Base-by-base conservation (phyloP, 371 early-diverging fungal species). In the Homolaphlyctis polyrhiza region DNA sequence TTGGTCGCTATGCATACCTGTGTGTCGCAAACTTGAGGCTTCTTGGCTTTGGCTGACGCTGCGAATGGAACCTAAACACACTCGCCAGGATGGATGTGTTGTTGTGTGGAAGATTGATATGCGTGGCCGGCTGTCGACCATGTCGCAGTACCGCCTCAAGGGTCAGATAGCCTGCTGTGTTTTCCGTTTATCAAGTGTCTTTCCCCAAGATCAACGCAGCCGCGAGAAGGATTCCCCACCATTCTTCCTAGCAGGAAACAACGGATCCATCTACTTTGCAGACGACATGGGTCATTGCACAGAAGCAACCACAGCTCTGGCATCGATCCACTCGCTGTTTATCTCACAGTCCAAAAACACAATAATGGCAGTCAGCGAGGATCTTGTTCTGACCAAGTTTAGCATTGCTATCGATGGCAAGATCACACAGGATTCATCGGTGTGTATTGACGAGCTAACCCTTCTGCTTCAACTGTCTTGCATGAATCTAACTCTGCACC, bases 21-120 rank as follows among this genome's bases (percentile, higher is more conserved):
- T n/a, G n/a, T n/a, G n/a, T n/a, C n/a, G n/a, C n/a, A n/a, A n/a
- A n/a, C n/a, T n/a, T n/a, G n/a, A n/a, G n/a, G n/a, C n/a, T n/a
- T n/a, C n/a, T n/a, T n/a, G n/a, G n/a, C n/a, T n/a, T n/a, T n/a
- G n/a, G n/a, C n/a, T n/a, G n/a, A n/a, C n/a, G n/a, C n/a, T n/a
- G n/a, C n/a, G n/a, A n/a, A n/a, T n/a, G n/a, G n/a, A n/a, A n/a
- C n/a, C 18, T 45, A 45, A 45, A 23, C 16, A 45, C 45, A 23
- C 45, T 45, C 45, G 23, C 1, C 33, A 74, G 73, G 81, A 78
- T 48, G 81, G 78, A 5, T 68, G 65, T 1, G 76, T 78, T 11
- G 68, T 76, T 5, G 75, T 81, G 8, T 81, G 81, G 81, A 81
- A 78, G 68, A 71, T 75, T 28, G 81, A 81, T 66, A 30, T 50